Evolutionary conservation across 352 stramenopile species (phyloP).

Genomic region (Hyaloperonospora brassicae): DNA sequence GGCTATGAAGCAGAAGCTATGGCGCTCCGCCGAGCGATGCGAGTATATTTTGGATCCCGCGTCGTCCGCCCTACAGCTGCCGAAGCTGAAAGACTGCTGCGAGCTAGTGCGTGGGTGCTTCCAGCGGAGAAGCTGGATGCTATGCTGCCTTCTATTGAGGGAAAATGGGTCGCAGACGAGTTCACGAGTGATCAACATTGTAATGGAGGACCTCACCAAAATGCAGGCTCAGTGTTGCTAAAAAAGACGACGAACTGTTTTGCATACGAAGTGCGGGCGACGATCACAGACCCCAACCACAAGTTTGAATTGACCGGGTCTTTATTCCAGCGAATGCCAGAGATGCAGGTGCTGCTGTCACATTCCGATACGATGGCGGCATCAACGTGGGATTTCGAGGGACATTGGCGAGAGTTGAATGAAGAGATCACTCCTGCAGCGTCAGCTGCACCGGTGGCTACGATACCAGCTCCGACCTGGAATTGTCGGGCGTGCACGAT

Average conservation of each 20-base stretch:
- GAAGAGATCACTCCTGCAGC: conserved; percentile 18
- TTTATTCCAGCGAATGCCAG: conserved; percentile 43
- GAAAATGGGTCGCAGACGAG: conserved; percentile 76
- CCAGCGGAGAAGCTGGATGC: conserved; percentile 27
- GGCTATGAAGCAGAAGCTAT: conserved; percentile 56
- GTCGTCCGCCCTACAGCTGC: conserved; percentile 33
- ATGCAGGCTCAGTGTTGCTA: conserved; percentile 63
- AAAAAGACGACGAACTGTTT: conserved; percentile 48
- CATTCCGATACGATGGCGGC: conserved; percentile 19
- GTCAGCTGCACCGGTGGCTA: conserved; percentile 16
- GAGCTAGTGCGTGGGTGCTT: conserved; percentile 57
- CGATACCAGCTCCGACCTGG: conserved; percentile 37
- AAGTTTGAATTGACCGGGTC: conserved; percentile 55
- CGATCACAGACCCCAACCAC: conserved; percentile 34
- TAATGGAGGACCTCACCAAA: conserved; percentile 26
- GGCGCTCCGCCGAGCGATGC: conserved; percentile 34
- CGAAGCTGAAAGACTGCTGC: conserved; percentile 36
- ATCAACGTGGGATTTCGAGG: conserved; percentile 51
- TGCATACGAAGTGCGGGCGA: conserved; percentile 53
- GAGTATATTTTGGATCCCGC: conserved; percentile 25
- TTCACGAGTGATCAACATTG: conserved; percentile 53
- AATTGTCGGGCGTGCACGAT: conserved; percentile 69
- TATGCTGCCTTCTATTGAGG: conserved; percentile 58
- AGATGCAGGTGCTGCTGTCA: conserved; percentile 42
- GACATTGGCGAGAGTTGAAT: conserved; percentile 68